Evolutionary conservation across 805 yeast genomes (phyloP), one percentile per base, ranked within the genome.

Genomic region (Cyberlindnera misumaiensis): DNA sequence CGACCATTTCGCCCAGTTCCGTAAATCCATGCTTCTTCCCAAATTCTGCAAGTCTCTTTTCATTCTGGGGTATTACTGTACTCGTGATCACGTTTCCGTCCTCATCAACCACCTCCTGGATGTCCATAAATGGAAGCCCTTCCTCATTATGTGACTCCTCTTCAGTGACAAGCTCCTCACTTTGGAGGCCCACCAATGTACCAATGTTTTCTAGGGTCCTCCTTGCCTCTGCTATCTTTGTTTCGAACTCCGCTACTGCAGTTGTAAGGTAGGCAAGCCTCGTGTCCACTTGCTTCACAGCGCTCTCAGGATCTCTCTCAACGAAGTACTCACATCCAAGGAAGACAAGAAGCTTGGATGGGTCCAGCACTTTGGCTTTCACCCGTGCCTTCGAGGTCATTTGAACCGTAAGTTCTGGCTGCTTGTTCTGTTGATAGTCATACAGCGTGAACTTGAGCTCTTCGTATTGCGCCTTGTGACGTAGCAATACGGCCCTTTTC

Each of bases 61-160:
- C 49, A 28, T 54, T 49, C 17, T 67, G 62, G 0, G 74, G 73
- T 24, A 62, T 62, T 3, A 76, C 63, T 3, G 63, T 47, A n/a
- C 75, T 54, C 11, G 44, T 57, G 1, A 83, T 54, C 2, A 88
- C 69, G 43, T 83, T 77, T 0, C 78, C 96, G n/a, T 83, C 79
- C 1, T 85, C 96, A 58, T 88, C 96, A 28, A 89, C 58, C 38
- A 79, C 83, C 53, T 88, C 97, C 38, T 79, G 68, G 16, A 89
- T 89, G 41, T 88, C 96, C 77, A 87, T 76, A 17, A 84, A 64
- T 1, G 86, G 88, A 2, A 79, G 50, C 1, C 68, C 76, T 12
- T 72, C 78, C 3, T 64, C 75, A 16, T 63, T 62, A 8, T 49
- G 39, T 17, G 43, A 40, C 12, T 44, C 44, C 22, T 35, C 32